Evolutionary conservation across 2,329 filamentous ascomycete species (phyloP), one percentile per base, ranked within the genome.

Genomic region (Cylindrodendrum hubeiense): DNA sequence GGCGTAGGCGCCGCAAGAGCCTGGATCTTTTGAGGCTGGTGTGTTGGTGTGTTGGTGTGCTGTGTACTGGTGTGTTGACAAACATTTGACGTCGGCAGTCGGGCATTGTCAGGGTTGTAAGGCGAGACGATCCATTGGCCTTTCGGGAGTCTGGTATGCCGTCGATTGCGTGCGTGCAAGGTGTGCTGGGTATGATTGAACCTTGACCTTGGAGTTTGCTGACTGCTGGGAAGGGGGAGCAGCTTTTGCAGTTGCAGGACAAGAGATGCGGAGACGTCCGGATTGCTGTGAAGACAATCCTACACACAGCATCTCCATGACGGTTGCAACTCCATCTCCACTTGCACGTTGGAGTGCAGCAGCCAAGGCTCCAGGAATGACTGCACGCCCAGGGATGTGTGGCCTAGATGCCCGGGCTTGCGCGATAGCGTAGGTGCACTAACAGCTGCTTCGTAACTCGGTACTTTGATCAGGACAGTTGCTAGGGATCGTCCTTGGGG

Each of bases 261-360:
- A 39, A 39, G 37, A 17, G 37, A 17, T 39, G n/a, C 37, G 37
- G 37, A 7, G n/a, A 17, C 17, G 37, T 39, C 33, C 9, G 33
- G 33, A 13, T 13, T 34, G 33, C 33, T 34, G 9, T 22, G 19
- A 19, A 21, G 4, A 19, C 19, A 41, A 17, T 43, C 43, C 46
- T 30, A 51, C 50, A 26, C 44, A 49, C 15, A 28, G 24, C 49
- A 52, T 51, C 49, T 43, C 46, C 49, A 46, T 53, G 24, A 49
- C 17, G 30, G 44, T 19, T 55, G 33, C 43, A 43, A 44, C 43
- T 63, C 30, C 34, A 49, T 47, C 41, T 47, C 54, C 61, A 63
- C 55, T 58, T 54, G 55, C 49, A 58, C 49, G 54, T 50, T 63
- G 54, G 61, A 63, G 49, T 64, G 61, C 55, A 59, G 49, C 37